Conservation (phyloP, 2,329 filamentous ascomycete species). For the Aspergillus eucalypticola region DNA sequence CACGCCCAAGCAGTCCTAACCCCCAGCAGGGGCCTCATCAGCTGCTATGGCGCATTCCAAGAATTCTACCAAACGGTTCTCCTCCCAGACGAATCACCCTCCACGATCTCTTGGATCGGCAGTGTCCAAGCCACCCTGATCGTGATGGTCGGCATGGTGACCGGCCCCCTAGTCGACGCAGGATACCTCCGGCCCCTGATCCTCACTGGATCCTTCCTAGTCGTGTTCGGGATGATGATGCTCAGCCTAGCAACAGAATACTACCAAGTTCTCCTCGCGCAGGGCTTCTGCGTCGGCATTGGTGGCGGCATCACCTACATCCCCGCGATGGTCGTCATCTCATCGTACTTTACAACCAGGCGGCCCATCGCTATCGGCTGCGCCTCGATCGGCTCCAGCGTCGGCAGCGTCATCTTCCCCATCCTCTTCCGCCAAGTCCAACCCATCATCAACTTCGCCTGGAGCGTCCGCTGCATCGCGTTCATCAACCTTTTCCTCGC, state of each 20-base stretch:
- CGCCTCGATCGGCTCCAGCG: conserved; percentile 57
- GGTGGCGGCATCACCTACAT: conserved; percentile 36
- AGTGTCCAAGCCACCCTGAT: conserved; percentile 51
- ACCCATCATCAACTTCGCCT: conserved; percentile 59
- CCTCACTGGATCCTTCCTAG: conserved; percentile 42
- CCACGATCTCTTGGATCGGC: conserved; percentile 51
- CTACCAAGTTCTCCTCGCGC: conserved; percentile 47
- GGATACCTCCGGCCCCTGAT: conserved; percentile 47
- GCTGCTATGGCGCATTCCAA: conserved; percentile 52
- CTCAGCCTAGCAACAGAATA: conserved; percentile 36
- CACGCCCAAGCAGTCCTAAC: neutral
- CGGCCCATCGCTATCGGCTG: conserved; percentile 59
- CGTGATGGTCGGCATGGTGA: conserved; percentile 47
- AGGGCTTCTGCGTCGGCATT: conserved; percentile 39
- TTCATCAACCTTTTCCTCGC: conserved; percentile 53
- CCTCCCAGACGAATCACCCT: conserved; percentile 38
- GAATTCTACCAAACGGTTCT: conserved; percentile 48
- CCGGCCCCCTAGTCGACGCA: conserved; percentile 51
- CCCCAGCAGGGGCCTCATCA: conserved; percentile 40
- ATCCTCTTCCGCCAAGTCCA: conserved; percentile 55
- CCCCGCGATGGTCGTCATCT: conserved; percentile 33
- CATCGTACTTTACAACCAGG: conserved; percentile 43
- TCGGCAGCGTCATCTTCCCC: conserved; percentile 63
- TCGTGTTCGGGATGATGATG: conserved; percentile 39
- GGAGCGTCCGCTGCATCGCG: conserved; percentile 59